Evolutionary conservation across 164 flowering plant genomes (phyloP).

Genomic region (Magnolia officinalis): DNA sequence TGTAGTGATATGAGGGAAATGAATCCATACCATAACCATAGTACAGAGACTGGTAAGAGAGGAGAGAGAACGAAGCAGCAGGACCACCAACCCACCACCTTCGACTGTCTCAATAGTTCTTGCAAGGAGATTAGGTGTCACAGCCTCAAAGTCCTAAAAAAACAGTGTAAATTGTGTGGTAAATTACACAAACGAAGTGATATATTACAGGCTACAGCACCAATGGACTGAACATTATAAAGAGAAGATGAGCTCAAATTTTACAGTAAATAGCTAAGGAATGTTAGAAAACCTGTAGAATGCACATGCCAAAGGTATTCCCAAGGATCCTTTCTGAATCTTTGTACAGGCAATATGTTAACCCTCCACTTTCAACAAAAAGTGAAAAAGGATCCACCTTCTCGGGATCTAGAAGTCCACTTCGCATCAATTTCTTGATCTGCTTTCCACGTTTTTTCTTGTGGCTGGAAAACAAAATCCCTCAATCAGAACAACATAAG

Average conservation of each 20-base stretch:
- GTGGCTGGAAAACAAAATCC: constrained; percentile 47
- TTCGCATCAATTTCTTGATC: constrained; percentile 58
- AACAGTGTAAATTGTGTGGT: not conserved
- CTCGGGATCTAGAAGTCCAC: constrained; percentile 77
- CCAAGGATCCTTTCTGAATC: constrained; percentile 95
- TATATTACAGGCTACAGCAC: not conserved
- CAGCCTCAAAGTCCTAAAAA: constrained; percentile 91
- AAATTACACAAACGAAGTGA: not conserved
- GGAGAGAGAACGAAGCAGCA: constrained; percentile 73
- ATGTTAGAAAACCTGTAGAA: constrained; percentile 65
- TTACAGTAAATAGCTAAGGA: not conserved
- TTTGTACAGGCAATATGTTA: constrained; percentile 82
- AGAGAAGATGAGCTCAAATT: not conserved
- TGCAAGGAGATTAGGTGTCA: constrained; percentile 96
- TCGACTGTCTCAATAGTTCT: constrained; percentile 96
- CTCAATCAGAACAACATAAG: not conserved
- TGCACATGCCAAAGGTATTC: constrained; percentile 92
- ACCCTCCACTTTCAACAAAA: constrained; percentile 66
- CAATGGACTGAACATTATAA: not conserved
- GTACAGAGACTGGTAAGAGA: constrained; percentile 92
- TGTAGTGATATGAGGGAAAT: not conserved
- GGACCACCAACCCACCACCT: constrained; percentile 87
- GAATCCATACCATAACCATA: constrained; percentile 83
- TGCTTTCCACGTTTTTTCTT: constrained; percentile 80
- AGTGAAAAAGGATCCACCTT: constrained; percentile 76